These are phyloP conservation scores for Phyllosticta citrichinensis DNA, from an alignment of 2,329 filamentous ascomycete genomes.

Conservation along the genomic window DNA sequence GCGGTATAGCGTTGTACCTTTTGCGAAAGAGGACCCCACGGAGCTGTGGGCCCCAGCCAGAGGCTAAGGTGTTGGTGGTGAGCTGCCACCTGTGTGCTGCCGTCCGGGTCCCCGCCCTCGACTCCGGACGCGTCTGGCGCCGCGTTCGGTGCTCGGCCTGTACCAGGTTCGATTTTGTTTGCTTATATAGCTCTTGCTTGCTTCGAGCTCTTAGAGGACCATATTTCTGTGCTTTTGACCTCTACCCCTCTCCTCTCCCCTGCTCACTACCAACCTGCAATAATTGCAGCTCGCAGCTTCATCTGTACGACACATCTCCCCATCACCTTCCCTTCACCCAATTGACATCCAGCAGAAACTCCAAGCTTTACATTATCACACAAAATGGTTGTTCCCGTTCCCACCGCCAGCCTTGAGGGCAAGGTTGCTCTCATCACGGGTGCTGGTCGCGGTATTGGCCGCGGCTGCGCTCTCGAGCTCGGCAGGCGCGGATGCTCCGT, in stretches of 20 bases:
- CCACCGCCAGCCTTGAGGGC: constrained; percentile 40
- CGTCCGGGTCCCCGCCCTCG: background rate
- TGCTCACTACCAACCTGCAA: background rate
- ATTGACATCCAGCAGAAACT: constrained; percentile 5
- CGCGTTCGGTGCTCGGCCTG: background rate
- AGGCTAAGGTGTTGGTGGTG: background rate
- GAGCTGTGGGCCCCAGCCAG: background rate
- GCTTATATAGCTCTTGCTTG: background rate
- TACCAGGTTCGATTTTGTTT: background rate
- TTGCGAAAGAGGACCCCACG: background rate
- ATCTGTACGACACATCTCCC: background rate
- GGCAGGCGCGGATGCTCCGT: constrained; percentile 54
- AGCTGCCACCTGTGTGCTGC: background rate
- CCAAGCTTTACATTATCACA: constrained; percentile 10
- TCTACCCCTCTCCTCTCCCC: background rate
- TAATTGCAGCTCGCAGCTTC: background rate
- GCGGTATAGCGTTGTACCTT: background rate
- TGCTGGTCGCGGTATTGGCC: constrained; percentile 55
- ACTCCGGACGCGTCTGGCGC: background rate
- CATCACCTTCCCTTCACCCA: background rate
- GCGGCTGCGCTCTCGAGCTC: constrained; percentile 57
- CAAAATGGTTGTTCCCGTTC: constrained; percentile 32
- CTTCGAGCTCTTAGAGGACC: background rate
- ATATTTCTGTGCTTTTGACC: background rate
- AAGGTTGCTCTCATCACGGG: constrained; percentile 53